Conservation (phyloP, 495 filamentous ascomycete species). For the Penicillium pulvis region DNA sequence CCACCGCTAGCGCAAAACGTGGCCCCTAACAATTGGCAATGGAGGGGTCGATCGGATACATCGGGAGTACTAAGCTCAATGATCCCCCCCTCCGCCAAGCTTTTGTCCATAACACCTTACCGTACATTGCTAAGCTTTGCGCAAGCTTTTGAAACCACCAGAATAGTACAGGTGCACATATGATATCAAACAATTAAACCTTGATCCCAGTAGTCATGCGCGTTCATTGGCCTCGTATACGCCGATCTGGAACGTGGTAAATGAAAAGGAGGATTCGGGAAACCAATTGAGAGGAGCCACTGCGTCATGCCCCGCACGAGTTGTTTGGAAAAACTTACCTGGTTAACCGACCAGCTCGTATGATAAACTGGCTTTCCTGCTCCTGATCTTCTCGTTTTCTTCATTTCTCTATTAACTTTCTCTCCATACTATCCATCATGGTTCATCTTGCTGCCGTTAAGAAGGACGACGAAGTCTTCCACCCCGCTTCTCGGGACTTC, state of each 20-base stretch:
- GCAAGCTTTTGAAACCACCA: constrained; percentile 20
- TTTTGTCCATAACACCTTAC: neutral
- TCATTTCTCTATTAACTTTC: neutral
- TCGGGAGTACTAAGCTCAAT: constrained; percentile 9
- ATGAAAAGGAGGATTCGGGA: neutral
- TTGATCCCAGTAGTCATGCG: neutral
- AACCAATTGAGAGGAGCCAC: constrained; percentile 1
- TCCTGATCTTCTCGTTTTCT: neutral
- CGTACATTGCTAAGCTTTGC: constrained; percentile 26
- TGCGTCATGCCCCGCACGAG: constrained; percentile 17
- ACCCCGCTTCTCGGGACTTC: constrained; percentile 24
- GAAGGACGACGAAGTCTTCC: constrained; percentile 32
- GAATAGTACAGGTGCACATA: too few species aligned
- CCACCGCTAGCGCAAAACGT: constrained; percentile 14
- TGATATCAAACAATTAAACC: neutral
- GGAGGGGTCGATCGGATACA: constrained; percentile 5
- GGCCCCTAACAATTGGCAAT: constrained; percentile 12
- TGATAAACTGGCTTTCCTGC: neutral
- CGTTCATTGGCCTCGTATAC: neutral
- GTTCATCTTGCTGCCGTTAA: constrained; percentile 42
- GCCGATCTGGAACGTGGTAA: neutral
- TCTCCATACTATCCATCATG: constrained; percentile 24
- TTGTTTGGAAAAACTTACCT: neutral
- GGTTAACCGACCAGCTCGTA: too few species aligned
- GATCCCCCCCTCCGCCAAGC: neutral